Evolutionary conservation across 148 eudicot genomes (phyloP).

Genomic region (Agrostemma githago): DNA sequence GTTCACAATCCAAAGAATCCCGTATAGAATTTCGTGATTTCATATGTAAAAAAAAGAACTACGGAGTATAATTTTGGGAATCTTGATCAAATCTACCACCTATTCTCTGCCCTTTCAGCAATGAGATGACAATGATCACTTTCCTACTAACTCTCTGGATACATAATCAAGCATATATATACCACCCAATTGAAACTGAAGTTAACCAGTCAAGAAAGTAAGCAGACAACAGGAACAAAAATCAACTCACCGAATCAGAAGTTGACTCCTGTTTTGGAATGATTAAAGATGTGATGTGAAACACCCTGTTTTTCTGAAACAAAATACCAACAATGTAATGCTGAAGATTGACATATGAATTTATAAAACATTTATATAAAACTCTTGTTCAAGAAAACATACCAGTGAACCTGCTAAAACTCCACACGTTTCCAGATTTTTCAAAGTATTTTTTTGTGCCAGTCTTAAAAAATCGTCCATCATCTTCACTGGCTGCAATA

Average conservation of each 20-base stretch:
- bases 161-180: neutral
- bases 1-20: neutral
- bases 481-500: conserved; percentile 84
- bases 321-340: conserved; percentile 16
- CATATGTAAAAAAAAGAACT: neutral
- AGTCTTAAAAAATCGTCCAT: conserved; percentile 86
- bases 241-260: conserved; percentile 79
- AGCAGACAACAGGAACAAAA: neutral
- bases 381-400: conserved; percentile 16
- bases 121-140: neutral
- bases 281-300: conserved; percentile 79
- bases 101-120: conserved; percentile 4
- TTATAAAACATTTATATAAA: neutral
- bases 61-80: neutral
- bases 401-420: conserved; percentile 97
- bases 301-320: conserved; percentile 90
- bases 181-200: neutral
- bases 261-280: conserved; percentile 98
- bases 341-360: conserved; percentile 9
- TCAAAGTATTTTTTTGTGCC: conserved; percentile 74
- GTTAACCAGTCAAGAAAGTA: neutral
- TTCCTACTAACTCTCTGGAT: neutral
- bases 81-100: neutral
- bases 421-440: conserved; percentile 91
- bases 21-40: neutral